Base-by-base conservation (phyloP, 2,329 filamentous ascomycete species). In the Tolypocladium tundrense region DNA sequence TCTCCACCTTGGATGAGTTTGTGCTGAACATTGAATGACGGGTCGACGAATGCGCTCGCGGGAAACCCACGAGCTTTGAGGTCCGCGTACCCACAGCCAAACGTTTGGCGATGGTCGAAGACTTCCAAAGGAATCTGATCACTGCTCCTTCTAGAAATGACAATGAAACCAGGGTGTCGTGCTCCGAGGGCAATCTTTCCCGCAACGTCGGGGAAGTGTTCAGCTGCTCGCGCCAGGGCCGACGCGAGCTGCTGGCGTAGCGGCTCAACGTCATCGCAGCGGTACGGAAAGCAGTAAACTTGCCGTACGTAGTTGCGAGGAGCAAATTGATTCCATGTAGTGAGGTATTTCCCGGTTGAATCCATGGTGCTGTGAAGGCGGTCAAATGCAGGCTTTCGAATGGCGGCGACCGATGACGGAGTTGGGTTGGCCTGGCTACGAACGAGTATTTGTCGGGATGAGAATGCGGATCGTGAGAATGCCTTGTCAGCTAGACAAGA, bases 41-140 rank as follows among this genome's bases (percentile, higher is more conserved):
- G 60, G 31, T 65, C 64, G 19, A 72, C 67, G 59, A 71, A 72
- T 0, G 63, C 65, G 8, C 59, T 62, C 0, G 68, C 66, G 2
- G 70, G 67, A 57, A 72, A 73, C 6, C 61, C 64, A 27, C 61
- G 61, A 0, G 54, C 56, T 53, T 62, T 60, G 27, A 72, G 65
- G 35, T 69, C 63, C 3, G 59, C 56, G 53, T 69, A 73, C 1
- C 61, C 65, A 27, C 59, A 61, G 13, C 58, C 60, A 31, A 71
- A 68, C 2, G 57, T 54, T 10, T 11, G 13, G 14, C 60, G 60
- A 53, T 58, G 50, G 16, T 61, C 60, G 35, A 59, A 56, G 3
- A 64, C 57, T 13, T 61, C 58, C 16, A 68, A 63, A 1, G 64
- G 64, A n/a, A 68, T 67, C 10, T 33, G 35, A 50, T 60, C 57